Base-by-base conservation (phyloP, 495 filamentous ascomycete genomes). In the Aspergillus kassunensis region DNA sequence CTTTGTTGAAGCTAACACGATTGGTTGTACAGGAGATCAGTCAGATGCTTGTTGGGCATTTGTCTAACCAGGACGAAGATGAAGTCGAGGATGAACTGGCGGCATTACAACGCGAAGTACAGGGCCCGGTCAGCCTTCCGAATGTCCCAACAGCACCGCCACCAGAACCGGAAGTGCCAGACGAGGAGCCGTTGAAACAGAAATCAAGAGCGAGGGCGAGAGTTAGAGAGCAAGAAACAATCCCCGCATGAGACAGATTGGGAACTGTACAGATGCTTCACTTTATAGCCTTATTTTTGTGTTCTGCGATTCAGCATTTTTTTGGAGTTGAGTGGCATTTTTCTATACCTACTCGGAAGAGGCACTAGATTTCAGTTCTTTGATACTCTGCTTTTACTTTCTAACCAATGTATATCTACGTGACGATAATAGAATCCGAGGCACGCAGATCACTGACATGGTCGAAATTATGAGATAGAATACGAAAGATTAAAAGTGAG, bases 81-180 rank as follows among this genome's bases (percentile, higher is more conserved):
- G 93, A 97, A 61, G 95, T 97, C 20, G 95, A 97, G 62, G 91
- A 97, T 60, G 93, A 97, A 72, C 69, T 98, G 56, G 90, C 87
- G 41, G 84, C 79, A 16, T 71, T 97, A 50, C 84, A 89, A 64
- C 79, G 73, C 15, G 86, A 96, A 66, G 68, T 88, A 11, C 71
- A 69, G 41, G 66, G 69, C 21, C 57, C 71, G 20, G 65, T 68
- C 30, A 54, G 62, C 42, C 53, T 89, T 53, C 89, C 88, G 0
- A 74, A 74, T 54, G 86, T 78, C 7, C 89, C 90, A 11, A 66
- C 50, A 3, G 62, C 61, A 1, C 66, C 59, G 19, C 58, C 69
- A 20, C 66, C 66, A 16, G 58, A 66, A 23, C 51, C 24, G 43
- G 49, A 43, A 13, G 47, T 45, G 25, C 54, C 54, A 36, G 54